Percentiles rank a stretch among this genome's conserved stretches.
phyloP scores from a whole-genome alignment of 108 stramenopile genomes.

The Phaeodactylum tricornutum region DNA sequence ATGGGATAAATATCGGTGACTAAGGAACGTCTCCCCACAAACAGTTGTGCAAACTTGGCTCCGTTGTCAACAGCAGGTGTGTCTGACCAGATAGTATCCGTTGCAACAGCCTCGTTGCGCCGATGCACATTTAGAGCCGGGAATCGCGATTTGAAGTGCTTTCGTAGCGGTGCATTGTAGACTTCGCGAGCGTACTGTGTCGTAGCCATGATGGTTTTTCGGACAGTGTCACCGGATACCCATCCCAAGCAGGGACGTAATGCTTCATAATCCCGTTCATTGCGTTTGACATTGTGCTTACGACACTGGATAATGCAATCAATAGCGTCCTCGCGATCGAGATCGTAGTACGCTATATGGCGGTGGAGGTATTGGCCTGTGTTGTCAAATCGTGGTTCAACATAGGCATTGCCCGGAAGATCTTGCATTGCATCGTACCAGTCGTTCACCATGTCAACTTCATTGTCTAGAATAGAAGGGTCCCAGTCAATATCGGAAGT shows the following conservation, averaged over 20 bases:
- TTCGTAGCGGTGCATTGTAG: not conserved
- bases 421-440: no score
- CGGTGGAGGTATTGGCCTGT: no score
- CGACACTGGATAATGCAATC: no score
- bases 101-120: conserved; percentile 11
- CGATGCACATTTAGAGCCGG: conserved; percentile 18
- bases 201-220: not conserved
- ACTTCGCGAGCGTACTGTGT: conserved; percentile 1
- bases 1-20: conserved; percentile 12
- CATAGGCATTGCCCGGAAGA: no score
- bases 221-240: conserved; percentile 5
- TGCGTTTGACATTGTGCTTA: no score
- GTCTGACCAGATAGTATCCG: conserved; percentile 18
- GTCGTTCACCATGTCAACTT: no score
- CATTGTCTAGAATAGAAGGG: conserved; percentile 9
- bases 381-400: no score
- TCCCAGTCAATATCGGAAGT: conserved; percentile 15
- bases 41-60: conserved; percentile 7
- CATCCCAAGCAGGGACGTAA: conserved; percentile 10
- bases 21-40: not conserved
- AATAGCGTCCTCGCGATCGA: no score
- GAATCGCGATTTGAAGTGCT: conserved; percentile 3
- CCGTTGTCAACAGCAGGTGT: conserved; percentile 11
- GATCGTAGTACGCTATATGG: no score
- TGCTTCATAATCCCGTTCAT: not conserved